phyloP scores from a whole-genome alignment of 2,329 filamentous ascomycete species.

The Botrytis elliptica region DNA sequence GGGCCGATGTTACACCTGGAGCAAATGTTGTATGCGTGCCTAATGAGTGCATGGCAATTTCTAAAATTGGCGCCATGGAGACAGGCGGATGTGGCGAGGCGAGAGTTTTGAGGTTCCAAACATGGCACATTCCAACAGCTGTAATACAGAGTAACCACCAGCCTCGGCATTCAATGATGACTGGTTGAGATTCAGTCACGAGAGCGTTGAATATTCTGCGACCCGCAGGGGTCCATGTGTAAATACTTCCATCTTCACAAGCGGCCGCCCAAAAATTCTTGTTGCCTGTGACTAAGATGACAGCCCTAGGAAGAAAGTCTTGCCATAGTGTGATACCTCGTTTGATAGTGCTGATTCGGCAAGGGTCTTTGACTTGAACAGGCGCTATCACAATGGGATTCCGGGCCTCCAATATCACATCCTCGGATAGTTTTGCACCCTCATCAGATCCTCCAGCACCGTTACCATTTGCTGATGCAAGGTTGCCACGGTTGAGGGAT shows the following conservation, averaged over 20 bases:
- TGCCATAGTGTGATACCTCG: constrained; percentile 85
- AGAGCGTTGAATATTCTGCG: constrained; percentile 81
- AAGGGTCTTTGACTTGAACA: constrained; percentile 71
- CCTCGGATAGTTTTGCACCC: constrained; percentile 62
- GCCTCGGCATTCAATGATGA: constrained; percentile 86
- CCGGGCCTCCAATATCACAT: constrained; percentile 80
- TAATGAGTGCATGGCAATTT: constrained; percentile 78
- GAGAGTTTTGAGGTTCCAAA: constrained; percentile 88
- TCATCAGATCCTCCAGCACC: constrained; percentile 52
- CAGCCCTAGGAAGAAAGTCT: constrained; percentile 82
- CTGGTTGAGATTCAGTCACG: constrained; percentile 86
- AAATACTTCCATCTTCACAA: constrained; percentile 87
- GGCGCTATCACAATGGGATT: constrained; percentile 65
- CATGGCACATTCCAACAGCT: constrained; percentile 82
- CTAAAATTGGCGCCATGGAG: constrained; percentile 83
- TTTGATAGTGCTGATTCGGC: constrained; percentile 77
- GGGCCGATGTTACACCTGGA: constrained; percentile 85
- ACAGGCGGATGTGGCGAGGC: constrained; percentile 85
- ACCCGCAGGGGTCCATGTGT: constrained; percentile 90
- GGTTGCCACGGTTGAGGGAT: constrained; percentile 67
- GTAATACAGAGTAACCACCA: constrained; percentile 90
- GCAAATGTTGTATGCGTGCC: constrained; percentile 72
- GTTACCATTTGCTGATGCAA: constrained; percentile 41
- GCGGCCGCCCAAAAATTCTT: constrained; percentile 88
- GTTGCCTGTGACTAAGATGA: constrained; percentile 89